Base-by-base conservation (phyloP, 106 monocot species). In the Dactylorhiza incarnata region DNA sequence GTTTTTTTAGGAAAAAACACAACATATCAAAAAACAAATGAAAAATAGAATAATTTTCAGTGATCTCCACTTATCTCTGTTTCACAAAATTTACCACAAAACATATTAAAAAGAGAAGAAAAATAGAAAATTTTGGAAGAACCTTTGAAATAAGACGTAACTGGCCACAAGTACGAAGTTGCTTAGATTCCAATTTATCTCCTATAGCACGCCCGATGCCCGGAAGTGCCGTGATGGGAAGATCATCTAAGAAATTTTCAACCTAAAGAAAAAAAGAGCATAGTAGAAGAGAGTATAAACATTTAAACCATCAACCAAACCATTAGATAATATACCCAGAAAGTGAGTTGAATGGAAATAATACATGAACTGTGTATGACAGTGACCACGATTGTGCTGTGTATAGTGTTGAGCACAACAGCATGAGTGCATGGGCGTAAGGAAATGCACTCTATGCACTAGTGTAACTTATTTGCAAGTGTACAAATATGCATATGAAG, bases 181-280 rank as follows among this genome's bases (percentile, higher is more conserved):
- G 61, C 44, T 55, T 88, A 53, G 20, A 78, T 81, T 81, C 83
- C 77, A 99, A 73, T 80, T 99, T 99, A 63, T 89, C 85, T 48
- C 80, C 73, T 55, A 87, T 24, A 62, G 84, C 55, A 83, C 83
- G 79, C 45, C 97, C 97, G 78, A 99, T 86, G 51, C 94, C 89
- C 55, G 97, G 94, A 89, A 99, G 94, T 68, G 83, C 82, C 63
- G 52, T 76, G 66, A 99, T 72, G 23, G 91, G 89, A 75, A 99
- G 94, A 50, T 85, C 82, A 61, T 89, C 78, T 53, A 89, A 74
- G 82, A 85, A 94, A 23, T 83, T 76, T 61, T 91, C 83, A 48
- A 91, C 85, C 96, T 97, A 43, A 79, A 81, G 10, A 63, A 56
- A 74, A 76, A 23, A 62, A 66, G 48, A 51, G 43, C 15, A 46